Evolutionary conservation across 176 grass and related monocot genomes (phyloP), one percentile per base, ranked within the genome.

Genomic region (Areca catechu): DNA sequence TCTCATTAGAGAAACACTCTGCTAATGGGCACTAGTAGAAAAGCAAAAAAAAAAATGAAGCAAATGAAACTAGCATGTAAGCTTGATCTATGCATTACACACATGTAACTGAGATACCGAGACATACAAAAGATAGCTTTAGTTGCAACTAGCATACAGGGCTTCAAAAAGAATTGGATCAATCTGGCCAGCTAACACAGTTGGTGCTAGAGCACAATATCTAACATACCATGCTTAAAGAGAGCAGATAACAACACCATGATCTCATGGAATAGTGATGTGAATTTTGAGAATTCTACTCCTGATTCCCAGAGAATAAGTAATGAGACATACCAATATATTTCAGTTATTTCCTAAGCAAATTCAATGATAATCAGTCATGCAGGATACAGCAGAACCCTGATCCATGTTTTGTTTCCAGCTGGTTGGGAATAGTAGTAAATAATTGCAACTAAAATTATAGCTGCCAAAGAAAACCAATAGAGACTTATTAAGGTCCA

Each of bases 151-250:
- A 69, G 91, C 92, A 85, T 97, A 97, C 43, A 97, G 65, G 68
- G 85, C 70, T 82, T 97, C 86, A 82, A 97, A 96, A 57, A 97
- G 86, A 72, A 69, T 75, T 53, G 92, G 86, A 51, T 91, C 92
- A 57, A 97, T 91, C 70, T 81, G 85, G 54, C 92, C 92, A 53
- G 57, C 74, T 53, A 97, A 82, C 74, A 97, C 54, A 15, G 61
- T 88, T 61, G 92, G 92, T 69, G 92, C 86, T 65, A 97, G 9
- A 65, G 69, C 83, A 67, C 83, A 89, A 60, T 91, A 95, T 90
- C 91, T 95, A 74, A 61, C 53, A 51, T 20, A 61, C n/a, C 22
- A 58, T 71, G 24, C 51, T 86, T 76, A 86, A 68, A 82, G 56
- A 95, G 70, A 57, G 15, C 19, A 17, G 28, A 57, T 24, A 23